These are phyloP conservation scores for Aegilops tauschii DNA, from an alignment of 176 grass and related monocot genomes.

Conservation along the genomic window DNA sequence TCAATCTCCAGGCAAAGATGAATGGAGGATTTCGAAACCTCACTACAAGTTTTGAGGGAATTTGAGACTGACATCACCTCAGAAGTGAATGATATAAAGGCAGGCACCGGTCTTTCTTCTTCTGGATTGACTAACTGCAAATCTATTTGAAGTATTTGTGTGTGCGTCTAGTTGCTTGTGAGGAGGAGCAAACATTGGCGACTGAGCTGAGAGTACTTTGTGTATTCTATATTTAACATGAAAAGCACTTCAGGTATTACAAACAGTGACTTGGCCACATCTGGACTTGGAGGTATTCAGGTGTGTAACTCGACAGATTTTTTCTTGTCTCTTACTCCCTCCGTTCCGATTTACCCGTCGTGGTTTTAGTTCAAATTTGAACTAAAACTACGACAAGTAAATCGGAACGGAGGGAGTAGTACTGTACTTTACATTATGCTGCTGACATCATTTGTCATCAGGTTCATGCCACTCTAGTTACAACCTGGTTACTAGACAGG, in stretches of 20 bases:
- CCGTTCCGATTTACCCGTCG: too few species aligned
- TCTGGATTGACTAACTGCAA: neutral
- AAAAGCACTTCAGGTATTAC: slow-evolving; percentile 68
- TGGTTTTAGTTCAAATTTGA: too few species aligned
- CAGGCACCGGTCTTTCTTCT: slow-evolving; percentile 9
- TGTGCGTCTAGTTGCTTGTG: too few species aligned
- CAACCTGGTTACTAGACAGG: slow-evolving; percentile 90
- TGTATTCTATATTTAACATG: neutral
- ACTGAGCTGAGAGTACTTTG: too few species aligned
- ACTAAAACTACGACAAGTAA: too few species aligned
- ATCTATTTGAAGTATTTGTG: too few species aligned
- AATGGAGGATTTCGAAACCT: slow-evolving; percentile 83
- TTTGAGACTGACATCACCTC: slow-evolving; percentile 84
- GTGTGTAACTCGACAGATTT: slow-evolving; percentile 22
- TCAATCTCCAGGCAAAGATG: slow-evolving; percentile 85
- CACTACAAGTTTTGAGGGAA: slow-evolving; percentile 94
- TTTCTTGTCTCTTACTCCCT: neutral
- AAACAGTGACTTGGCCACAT: slow-evolving; percentile 86
- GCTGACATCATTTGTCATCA: slow-evolving; percentile 16
- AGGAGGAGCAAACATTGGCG: too few species aligned
- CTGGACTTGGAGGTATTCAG: slow-evolving; percentile 95
- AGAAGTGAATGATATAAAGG: slow-evolving; percentile 97
- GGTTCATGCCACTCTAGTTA: slow-evolving; percentile 90
- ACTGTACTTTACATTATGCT: slow-evolving; percentile 19
- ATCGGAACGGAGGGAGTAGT: neutral